Percentiles rank a stretch among this genome's conserved stretches.
Evolutionary conservation across 495 filamentous ascomycete species (phyloP).

Genomic region (Wilcoxina mikolae): DNA sequence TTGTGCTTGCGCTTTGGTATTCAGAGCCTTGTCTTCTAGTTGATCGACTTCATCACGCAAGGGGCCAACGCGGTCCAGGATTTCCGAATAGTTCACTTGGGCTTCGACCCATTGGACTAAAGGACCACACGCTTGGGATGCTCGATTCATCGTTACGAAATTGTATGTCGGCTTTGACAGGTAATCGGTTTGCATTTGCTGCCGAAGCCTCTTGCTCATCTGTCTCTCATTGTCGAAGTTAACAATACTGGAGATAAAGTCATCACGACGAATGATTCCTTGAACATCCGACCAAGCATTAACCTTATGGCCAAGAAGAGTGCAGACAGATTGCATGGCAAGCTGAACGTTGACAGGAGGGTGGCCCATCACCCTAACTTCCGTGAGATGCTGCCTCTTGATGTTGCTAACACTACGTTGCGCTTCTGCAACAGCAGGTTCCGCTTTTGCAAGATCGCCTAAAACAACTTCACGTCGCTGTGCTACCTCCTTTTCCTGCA

Average conservation of each 20-base stretch:
- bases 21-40: constrained; percentile 74
- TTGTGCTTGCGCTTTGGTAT: constrained; percentile 88
- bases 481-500: constrained; percentile 79
- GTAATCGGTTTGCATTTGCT: constrained; percentile 86
- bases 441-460: constrained; percentile 74
- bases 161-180: constrained; percentile 87
- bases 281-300: constrained; percentile 82
- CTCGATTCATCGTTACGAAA: constrained; percentile 85
- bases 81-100: constrained; percentile 93
- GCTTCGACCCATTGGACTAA: constrained; percentile 95
- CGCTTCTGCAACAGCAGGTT: constrained; percentile 84
- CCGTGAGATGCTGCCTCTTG: constrained; percentile 88
- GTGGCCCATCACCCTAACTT: constrained; percentile 91
- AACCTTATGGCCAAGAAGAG: constrained; percentile 77
- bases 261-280: constrained; percentile 71
- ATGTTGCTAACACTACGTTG: constrained; percentile 95
- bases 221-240: constrained; percentile 91
- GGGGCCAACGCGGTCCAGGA: constrained; percentile 86
- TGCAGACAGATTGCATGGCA: constrained; percentile 88
- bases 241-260: constrained; percentile 96
- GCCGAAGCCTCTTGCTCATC: constrained; percentile 69
- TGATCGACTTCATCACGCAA: constrained; percentile 76
- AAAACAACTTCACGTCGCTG: constrained; percentile 70
- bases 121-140: constrained; percentile 91
- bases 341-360: constrained; percentile 82